Percentiles rank a stretch among this genome's conserved stretches.
Conservation (phyloP, 495 filamentous ascomycete species). For the Aspergillus ostianus region DNA sequence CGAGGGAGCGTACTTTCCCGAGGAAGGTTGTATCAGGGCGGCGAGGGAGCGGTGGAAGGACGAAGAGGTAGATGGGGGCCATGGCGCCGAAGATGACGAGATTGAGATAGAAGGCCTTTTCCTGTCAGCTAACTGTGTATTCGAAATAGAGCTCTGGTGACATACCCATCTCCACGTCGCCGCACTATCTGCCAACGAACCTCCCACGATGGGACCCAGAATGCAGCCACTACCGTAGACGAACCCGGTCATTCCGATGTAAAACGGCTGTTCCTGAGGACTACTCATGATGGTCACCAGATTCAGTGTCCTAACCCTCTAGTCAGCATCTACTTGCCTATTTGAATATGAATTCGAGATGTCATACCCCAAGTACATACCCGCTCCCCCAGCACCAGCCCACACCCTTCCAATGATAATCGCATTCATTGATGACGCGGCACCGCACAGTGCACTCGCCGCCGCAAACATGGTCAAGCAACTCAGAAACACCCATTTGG, state of each 20-base stretch:
- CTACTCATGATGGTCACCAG: not conserved
- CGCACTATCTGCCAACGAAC: slow-evolving; percentile 22
- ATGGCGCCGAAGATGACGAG: slow-evolving; percentile 48
- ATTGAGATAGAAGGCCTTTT: slow-evolving; percentile 66
- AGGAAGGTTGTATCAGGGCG: not conserved
- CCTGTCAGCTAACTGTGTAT: too few species aligned
- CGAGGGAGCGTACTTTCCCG: not conserved
- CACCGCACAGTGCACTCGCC: slow-evolving; percentile 34
- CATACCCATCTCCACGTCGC: not conserved
- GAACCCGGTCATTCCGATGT: slow-evolving; percentile 36
- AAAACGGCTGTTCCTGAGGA: slow-evolving; percentile 40
- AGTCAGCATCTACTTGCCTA: slow-evolving; percentile 1
- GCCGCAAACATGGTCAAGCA: slow-evolving; percentile 29
- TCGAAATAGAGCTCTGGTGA: not conserved
- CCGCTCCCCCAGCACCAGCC: slow-evolving; percentile 41
- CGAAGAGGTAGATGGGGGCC: slow-evolving; percentile 2
- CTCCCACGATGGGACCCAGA: slow-evolving; percentile 46
- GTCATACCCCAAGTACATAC: slow-evolving; percentile 48
- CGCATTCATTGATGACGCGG: slow-evolving; percentile 28
- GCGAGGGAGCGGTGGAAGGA: slow-evolving; percentile 9
- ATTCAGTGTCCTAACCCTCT: not conserved
- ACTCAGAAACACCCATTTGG: slow-evolving; percentile 30
- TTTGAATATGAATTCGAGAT: slow-evolving; percentile 32
- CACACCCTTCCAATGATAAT: slow-evolving; percentile 36
- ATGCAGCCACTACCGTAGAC: slow-evolving; percentile 46